Percentiles rank a stretch among this genome's conserved stretches.
These are phyloP conservation scores for Elsinoe fawcettii DNA, from an alignment of 2,329 filamentous ascomycete genomes.

Conservation along the genomic window DNA sequence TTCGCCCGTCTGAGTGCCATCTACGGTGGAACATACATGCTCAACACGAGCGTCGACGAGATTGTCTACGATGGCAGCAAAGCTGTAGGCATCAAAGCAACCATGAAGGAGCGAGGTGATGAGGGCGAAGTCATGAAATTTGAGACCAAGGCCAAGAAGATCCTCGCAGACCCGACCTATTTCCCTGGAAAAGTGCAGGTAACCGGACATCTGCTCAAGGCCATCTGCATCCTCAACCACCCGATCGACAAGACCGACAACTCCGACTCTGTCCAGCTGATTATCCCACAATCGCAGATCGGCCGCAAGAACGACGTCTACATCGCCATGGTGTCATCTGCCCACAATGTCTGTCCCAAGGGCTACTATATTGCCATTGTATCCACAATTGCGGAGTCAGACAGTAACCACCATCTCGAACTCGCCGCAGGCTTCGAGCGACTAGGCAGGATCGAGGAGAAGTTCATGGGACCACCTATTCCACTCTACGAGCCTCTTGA, in stretches of 20 bases:
- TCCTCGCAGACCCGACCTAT: slow-evolving; percentile 93
- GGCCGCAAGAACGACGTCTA: slow-evolving; percentile 97
- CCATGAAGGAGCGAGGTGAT: slow-evolving; percentile 82
- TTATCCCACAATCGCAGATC: slow-evolving; percentile 96
- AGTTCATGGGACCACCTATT: slow-evolving; percentile 89
- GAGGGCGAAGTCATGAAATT: slow-evolving; percentile 74
- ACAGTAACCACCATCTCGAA: slow-evolving; percentile 91
- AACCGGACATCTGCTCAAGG: slow-evolving; percentile 83
- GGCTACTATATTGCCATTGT: slow-evolving; percentile 99
- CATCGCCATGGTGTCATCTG: slow-evolving; percentile 87
- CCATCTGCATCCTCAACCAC: slow-evolving; percentile 96
- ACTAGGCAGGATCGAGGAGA: slow-evolving; percentile 89
- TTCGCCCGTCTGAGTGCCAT: slow-evolving; percentile 97
- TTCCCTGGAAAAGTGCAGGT: slow-evolving; percentile 85
- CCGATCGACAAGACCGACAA: slow-evolving; percentile 84
- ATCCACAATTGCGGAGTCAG: slow-evolving; percentile 87
- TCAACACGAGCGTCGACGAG: slow-evolving; percentile 92
- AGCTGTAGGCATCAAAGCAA: slow-evolving; percentile 93
- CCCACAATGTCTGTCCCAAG: slow-evolving; percentile 97
- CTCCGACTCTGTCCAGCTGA: slow-evolving; percentile 83
- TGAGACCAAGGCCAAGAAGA: slow-evolving; percentile 90
- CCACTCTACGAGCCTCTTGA: slow-evolving; percentile 88
- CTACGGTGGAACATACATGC: slow-evolving; percentile 98
- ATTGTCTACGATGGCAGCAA: slow-evolving; percentile 75
- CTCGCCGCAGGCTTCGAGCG: slow-evolving; percentile 86